Conservation (phyloP, 768 basidiomycete genomes). For the Boletus sensibilis region DNA sequence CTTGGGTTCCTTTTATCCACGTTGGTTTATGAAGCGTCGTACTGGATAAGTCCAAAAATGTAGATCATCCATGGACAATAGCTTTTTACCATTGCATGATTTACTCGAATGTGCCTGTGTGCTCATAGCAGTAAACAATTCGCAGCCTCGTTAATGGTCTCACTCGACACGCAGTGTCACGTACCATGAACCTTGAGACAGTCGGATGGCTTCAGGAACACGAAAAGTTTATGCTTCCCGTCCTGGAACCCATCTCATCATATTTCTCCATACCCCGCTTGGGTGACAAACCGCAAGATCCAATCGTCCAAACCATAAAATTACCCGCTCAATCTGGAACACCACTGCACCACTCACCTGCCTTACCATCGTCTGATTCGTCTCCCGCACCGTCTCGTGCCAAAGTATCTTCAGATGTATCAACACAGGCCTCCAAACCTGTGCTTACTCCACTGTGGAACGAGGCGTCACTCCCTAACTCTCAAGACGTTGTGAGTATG, state of each 20-base stretch:
- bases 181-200: constrained; percentile 3
- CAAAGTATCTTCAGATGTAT: background rate
- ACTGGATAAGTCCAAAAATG: too few species aligned
- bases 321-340: constrained; percentile 1
- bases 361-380: background rate
- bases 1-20: too few species aligned
- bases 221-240: constrained; percentile 19
- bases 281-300: constrained; percentile 73
- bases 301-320: constrained; percentile 62
- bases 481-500: constrained; percentile 16
- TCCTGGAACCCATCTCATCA: constrained; percentile 41
- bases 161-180: background rate
- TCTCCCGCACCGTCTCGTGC: background rate
- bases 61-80: too few species aligned
- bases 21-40: too few species aligned
- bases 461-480: constrained; percentile 9
- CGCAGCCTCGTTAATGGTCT: background rate
- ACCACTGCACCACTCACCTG: background rate
- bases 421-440: background rate
- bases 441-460: constrained; percentile 18
- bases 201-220: constrained; percentile 17
- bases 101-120: background rate
- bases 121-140: background rate
- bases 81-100: too few species aligned
- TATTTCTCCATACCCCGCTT: constrained; percentile 65